phyloP scores from a whole-genome alignment of 768 basidiomycete species.

The Podaxis sp. region DNA sequence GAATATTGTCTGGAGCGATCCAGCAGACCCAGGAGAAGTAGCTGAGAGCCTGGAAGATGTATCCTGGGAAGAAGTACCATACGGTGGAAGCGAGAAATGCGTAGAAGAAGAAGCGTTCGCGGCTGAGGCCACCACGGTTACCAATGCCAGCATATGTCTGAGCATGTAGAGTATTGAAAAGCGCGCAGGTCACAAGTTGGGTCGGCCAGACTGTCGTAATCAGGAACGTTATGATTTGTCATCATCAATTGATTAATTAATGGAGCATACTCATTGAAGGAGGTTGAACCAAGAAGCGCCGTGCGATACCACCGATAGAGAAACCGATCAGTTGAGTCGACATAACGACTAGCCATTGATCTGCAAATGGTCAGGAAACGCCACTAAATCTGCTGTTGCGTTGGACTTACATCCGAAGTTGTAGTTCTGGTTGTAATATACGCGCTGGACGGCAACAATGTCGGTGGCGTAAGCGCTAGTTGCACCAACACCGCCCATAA shows the following conservation, averaged over 20 bases:
- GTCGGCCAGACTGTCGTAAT: conserved; percentile 69
- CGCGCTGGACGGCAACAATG: conserved; percentile 72
- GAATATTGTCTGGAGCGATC: conserved; percentile 71
- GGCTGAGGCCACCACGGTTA: conserved; percentile 61
- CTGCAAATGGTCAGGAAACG: conserved; percentile 29
- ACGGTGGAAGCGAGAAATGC: conserved; percentile 53
- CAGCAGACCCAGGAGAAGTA: conserved; percentile 60
- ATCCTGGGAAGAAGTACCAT: conserved; percentile 76
- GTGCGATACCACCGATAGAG: conserved; percentile 70
- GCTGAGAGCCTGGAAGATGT: conserved; percentile 64
- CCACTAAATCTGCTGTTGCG: not conserved
- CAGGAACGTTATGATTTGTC: not conserved
- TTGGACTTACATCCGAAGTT: conserved; percentile 50
- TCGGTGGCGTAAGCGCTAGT: conserved; percentile 73
- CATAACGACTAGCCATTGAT: conserved; percentile 81
- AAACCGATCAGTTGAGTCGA: conserved; percentile 80
- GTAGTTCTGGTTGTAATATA: conserved; percentile 68
- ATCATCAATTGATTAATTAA: not conserved
- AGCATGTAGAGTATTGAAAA: conserved; percentile 82
- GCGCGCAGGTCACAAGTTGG: conserved; percentile 70
- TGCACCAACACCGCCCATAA: conserved; percentile 42
- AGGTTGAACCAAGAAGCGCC: conserved; percentile 76
- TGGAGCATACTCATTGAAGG: conserved; percentile 60
- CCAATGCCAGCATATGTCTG: conserved; percentile 69
- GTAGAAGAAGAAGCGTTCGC: conserved; percentile 77